phyloP scores from a whole-genome alignment of 2,329 filamentous ascomycete genomes.

The Arthrinium phaeospermum region DNA sequence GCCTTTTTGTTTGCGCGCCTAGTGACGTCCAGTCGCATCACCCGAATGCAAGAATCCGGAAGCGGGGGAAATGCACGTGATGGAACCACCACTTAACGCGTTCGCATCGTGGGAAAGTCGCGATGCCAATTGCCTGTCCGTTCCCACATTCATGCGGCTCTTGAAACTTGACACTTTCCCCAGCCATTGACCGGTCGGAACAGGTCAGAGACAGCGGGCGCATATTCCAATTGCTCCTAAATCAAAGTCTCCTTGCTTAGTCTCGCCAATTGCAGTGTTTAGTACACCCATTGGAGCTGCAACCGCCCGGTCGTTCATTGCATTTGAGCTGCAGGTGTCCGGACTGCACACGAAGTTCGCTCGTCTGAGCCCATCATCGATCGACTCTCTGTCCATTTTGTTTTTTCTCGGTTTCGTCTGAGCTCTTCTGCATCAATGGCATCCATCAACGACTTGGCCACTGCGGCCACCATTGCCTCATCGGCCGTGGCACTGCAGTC shows the following conservation, averaged over 20 bases:
- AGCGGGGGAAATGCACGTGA: constrained; percentile 12
- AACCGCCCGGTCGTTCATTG: background rate
- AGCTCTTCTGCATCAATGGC: constrained; percentile 40
- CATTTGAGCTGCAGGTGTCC: constrained; percentile 9
- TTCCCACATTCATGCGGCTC: background rate
- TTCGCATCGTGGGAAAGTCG: constrained; percentile 7
- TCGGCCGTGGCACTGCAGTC: constrained; percentile 38
- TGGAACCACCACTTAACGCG: constrained; percentile 13
- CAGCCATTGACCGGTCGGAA: background rate
- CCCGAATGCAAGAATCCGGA: background rate
- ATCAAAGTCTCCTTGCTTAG: background rate
- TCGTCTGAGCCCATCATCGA: background rate
- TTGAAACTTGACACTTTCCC: background rate
- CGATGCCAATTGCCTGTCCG: background rate
- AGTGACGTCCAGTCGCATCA: constrained; percentile 14
- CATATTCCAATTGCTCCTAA: too few relatives aligned
- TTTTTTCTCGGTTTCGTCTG: background rate
- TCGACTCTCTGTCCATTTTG: background rate
- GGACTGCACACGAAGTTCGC: constrained; percentile 3
- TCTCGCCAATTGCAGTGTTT: background rate
- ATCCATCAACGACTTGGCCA: constrained; percentile 57
- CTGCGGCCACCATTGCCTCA: constrained; percentile 52
- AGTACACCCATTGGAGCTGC: background rate
- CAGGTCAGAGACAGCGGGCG: background rate
- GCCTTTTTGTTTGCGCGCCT: background rate